Conservation (phyloP, 1,139 yeast species). For the Dujonia santamariae region DNA sequence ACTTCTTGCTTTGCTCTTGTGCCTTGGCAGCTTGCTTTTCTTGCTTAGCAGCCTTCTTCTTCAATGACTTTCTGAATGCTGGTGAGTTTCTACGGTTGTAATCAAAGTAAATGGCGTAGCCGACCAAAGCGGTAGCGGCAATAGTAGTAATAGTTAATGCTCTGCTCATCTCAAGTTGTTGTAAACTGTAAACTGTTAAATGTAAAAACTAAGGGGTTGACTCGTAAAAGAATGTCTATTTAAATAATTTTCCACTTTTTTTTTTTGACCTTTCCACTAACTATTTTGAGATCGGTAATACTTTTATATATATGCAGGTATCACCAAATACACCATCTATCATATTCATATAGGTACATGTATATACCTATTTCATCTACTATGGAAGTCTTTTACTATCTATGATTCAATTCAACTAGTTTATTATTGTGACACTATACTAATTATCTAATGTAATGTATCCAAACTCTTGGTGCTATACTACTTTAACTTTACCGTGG, state of each 20-base stretch:
- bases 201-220: background rate
- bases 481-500: too few relatives aligned
- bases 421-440: too few relatives aligned
- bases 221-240: background rate
- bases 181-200: background rate
- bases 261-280: background rate
- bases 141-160: constrained; percentile 50
- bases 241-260: background rate
- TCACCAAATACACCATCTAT: background rate
- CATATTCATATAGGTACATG: too few relatives aligned
- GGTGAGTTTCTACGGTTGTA: constrained; percentile 82
- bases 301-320: too few relatives aligned
- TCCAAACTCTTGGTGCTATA: too few relatives aligned
- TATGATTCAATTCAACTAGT: too few relatives aligned
- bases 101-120: constrained; percentile 88
- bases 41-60: constrained; percentile 59
- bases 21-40: constrained; percentile 54
- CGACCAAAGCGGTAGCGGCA: constrained; percentile 55
- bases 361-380: too few relatives aligned
- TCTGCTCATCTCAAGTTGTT: constrained; percentile 27
- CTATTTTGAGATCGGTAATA: too few relatives aligned
- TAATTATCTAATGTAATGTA: too few relatives aligned
- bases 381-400: too few relatives aligned
- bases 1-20: constrained; percentile 58
- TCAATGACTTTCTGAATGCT: constrained; percentile 75